Evolutionary conservation across 352 stramenopile genomes (phyloP).

Genomic region (Elongisporangium prolatum): DNA sequence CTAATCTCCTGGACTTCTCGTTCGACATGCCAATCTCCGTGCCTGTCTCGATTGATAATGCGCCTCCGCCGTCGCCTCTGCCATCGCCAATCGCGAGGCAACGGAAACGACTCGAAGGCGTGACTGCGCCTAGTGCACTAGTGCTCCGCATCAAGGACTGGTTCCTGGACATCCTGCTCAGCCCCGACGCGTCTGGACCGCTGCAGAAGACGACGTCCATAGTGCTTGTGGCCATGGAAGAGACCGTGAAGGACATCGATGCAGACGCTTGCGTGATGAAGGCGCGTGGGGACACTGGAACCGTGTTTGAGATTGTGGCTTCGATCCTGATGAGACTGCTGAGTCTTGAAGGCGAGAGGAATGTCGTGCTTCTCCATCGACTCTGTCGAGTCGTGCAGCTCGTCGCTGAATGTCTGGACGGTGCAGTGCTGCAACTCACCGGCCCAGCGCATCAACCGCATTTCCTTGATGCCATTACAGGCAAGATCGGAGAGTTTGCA

Average conservation of each 20-base stretch:
- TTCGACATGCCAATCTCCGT: slow-evolving; percentile 21
- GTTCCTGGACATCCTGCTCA: slow-evolving; percentile 42
- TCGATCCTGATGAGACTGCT: slow-evolving; percentile 29
- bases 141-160: slow-evolving; percentile 41
- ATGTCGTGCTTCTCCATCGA: slow-evolving; percentile 37
- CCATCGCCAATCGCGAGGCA: slow-evolving; percentile 22
- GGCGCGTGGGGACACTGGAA: slow-evolving; percentile 29
- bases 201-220: slow-evolving; percentile 22
- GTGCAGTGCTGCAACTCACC: slow-evolving; percentile 36
- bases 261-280: slow-evolving; percentile 43
- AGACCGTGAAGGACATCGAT: slow-evolving; percentile 34
- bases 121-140: slow-evolving; percentile 33
- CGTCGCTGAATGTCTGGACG: slow-evolving; percentile 44
- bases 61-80: slow-evolving; percentile 16
- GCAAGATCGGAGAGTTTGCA: slow-evolving; percentile 34
- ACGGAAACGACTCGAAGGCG: slow-evolving; percentile 35
- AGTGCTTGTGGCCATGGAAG: slow-evolving; percentile 53
- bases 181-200: slow-evolving; percentile 11
- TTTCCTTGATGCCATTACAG: slow-evolving; percentile 47
- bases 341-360: slow-evolving; percentile 16
- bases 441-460: slow-evolving; percentile 33
- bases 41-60: not conserved
- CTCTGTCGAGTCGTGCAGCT: slow-evolving; percentile 46
- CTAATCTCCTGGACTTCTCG: slow-evolving; percentile 47
- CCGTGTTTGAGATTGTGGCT: slow-evolving; percentile 57